Percentiles rank a stretch among this genome's conserved stretches.
Evolutionary conservation across 1,139 yeast species (phyloP).

Genomic region (Pneumocystis oryctolagi): DNA sequence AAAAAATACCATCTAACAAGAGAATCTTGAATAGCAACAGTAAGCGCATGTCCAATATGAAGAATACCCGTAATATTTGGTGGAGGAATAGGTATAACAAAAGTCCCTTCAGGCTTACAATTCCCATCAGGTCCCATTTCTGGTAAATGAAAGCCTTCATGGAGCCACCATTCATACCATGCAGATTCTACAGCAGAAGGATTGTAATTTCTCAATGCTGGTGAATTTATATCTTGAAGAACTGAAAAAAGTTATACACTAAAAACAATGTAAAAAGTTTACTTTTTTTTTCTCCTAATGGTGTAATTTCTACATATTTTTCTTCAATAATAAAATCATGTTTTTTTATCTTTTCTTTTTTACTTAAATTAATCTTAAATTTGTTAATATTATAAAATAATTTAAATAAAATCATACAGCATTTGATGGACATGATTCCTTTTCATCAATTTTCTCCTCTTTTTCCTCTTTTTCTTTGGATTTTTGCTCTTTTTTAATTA

Average conservation of each 20-base stretch:
- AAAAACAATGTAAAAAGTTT: slow-evolving; percentile 12
- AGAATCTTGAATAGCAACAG: slow-evolving; percentile 88
- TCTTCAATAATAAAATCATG: slow-evolving; percentile 91
- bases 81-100: slow-evolving; percentile 94
- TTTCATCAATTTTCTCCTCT: not conserved
- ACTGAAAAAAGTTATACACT: slow-evolving; percentile 18
- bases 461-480: not conserved
- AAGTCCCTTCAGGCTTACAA: slow-evolving; percentile 64
- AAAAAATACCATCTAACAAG: slow-evolving; percentile 49
- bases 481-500: slow-evolving; percentile 48
- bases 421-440: slow-evolving; percentile 97
- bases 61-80: slow-evolving; percentile 98
- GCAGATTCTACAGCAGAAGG: slow-evolving; percentile 90
- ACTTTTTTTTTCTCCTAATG: slow-evolving; percentile 72
- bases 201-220: slow-evolving; percentile 83
- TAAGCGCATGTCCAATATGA: slow-evolving; percentile 96
- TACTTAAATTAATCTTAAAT: slow-evolving; percentile 88
- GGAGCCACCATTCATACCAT: slow-evolving; percentile 97
- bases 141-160: slow-evolving; percentile 77
- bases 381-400: slow-evolving; percentile 96
- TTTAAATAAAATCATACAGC: slow-evolving; percentile 84
- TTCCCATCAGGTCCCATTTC: slow-evolving; percentile 63
- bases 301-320: slow-evolving; percentile 58
- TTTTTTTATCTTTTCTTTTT: slow-evolving; percentile 85
- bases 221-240: slow-evolving; percentile 71